Evolutionary conservation across 139 green algal genomes (phyloP).

Genomic region (Pseudopediastrum boryanum): DNA sequence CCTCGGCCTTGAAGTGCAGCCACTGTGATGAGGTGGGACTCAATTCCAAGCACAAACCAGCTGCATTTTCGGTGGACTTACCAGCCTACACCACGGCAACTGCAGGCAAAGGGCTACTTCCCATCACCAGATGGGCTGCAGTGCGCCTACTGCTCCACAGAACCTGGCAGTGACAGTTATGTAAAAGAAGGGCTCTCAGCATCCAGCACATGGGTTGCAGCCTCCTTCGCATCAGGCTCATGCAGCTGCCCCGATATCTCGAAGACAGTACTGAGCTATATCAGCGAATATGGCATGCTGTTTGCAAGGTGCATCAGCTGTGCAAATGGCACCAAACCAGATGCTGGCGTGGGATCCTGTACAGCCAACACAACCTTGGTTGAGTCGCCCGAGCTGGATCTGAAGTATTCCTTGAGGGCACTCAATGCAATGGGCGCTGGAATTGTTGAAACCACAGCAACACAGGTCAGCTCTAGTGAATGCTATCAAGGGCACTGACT

Average conservation of each 20-base stretch:
- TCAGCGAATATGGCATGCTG: not conserved
- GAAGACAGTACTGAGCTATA: not conserved
- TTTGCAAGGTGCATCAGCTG: constrained; percentile 45
- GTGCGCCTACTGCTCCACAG: constrained; percentile 40
- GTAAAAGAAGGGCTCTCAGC: constrained; percentile 37
- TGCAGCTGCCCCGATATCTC: constrained; percentile 22
- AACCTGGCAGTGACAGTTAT: constrained; percentile 3
- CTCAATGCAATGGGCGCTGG: constrained; percentile 21
- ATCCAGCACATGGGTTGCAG: constrained; percentile 26
- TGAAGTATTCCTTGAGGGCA: constrained; percentile 22
- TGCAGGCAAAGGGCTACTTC: constrained; percentile 29
- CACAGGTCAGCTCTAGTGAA: constrained; percentile 33
- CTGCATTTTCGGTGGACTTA: not conserved
- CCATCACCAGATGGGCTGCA: constrained; percentile 26
- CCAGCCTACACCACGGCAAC: not conserved
- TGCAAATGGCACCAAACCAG: constrained; percentile 29
- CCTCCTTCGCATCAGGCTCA: constrained; percentile 9
- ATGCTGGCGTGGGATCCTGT: constrained; percentile 28
- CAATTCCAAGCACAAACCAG: not conserved
- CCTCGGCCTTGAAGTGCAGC: constrained; percentile 6
- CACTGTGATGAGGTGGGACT: constrained; percentile 18
- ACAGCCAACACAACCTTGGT: constrained; percentile 1
- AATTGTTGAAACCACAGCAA: constrained; percentile 23
- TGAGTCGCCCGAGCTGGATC: constrained; percentile 12
- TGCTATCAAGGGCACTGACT: not conserved